Conservation (phyloP, 2,329 filamentous ascomycete species). For the Fusarium goolgardi region DNA sequence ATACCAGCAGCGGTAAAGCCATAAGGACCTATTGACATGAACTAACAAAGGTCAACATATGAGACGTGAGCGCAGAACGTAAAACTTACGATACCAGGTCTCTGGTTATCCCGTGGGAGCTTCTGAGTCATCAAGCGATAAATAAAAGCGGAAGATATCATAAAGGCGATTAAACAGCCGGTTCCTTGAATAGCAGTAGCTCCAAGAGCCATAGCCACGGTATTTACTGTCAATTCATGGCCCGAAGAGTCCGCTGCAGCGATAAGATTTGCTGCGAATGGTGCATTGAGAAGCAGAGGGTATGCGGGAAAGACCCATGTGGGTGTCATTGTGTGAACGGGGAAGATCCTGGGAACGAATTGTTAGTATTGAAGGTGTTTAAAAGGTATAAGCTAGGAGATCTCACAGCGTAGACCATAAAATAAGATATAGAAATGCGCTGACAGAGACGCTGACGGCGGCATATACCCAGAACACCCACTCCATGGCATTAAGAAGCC, state of each 20-base stretch:
- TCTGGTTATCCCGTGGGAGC: constrained; percentile 77
- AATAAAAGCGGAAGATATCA: constrained; percentile 86
- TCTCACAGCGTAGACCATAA: constrained; percentile 72
- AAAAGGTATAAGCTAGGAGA: not conserved
- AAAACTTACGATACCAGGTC: constrained; percentile 74
- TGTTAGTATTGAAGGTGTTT: not conserved
- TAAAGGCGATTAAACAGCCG: constrained; percentile 70
- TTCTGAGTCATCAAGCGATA: constrained; percentile 92
- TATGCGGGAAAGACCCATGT: constrained; percentile 92
- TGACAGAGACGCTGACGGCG: constrained; percentile 73
- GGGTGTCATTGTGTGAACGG: constrained; percentile 86
- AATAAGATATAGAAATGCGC: constrained; percentile 78
- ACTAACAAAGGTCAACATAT: constrained; percentile 55
- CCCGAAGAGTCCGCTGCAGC: constrained; percentile 51
- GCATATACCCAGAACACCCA: constrained; percentile 81
- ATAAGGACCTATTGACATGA: constrained; percentile 82
- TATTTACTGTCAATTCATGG: constrained; percentile 50
- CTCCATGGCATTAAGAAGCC: constrained; percentile 70
- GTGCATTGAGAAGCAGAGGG: constrained; percentile 79
- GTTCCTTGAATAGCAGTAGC: constrained; percentile 65
- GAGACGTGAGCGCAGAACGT: too few relatives aligned
- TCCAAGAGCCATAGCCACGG: constrained; percentile 60
- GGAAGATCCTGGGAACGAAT: constrained; percentile 56
- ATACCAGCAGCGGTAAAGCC: constrained; percentile 66
- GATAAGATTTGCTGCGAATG: constrained; percentile 73